Percentiles rank a stretch among this genome's conserved stretches.
Conservation (phyloP, 345 rosid genomes). For the Eucalyptus brandiana region DNA sequence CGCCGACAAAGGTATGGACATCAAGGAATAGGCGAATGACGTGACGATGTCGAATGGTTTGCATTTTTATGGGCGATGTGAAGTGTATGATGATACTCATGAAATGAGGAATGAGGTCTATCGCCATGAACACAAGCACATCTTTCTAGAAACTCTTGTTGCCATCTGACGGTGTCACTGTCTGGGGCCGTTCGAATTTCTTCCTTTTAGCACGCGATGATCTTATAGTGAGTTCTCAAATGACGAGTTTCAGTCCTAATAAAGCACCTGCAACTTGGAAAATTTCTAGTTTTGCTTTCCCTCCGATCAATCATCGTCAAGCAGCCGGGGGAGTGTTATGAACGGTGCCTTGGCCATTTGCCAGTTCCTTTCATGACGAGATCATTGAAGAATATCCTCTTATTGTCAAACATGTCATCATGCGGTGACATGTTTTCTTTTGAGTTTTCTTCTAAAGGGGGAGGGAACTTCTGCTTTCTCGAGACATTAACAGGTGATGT, state of each 20-base stretch:
- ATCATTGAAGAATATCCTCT: not conserved
- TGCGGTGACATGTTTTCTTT: not conserved
- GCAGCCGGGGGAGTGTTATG: not conserved
- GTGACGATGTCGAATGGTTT: not conserved
- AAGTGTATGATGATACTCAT: not conserved
- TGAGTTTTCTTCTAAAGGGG: not conserved
- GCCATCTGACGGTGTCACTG: not conserved
- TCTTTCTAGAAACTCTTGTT: not conserved
- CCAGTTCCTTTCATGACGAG: not conserved
- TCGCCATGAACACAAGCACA: not conserved
- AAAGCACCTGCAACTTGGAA: not conserved
- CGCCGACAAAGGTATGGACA: not conserved
- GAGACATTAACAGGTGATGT: not conserved
- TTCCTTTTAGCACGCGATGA: not conserved
- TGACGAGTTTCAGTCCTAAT: not conserved
- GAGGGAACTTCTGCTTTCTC: not conserved
- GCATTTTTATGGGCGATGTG: not conserved
- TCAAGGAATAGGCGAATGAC: not conserved
- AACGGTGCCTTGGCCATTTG: not conserved
- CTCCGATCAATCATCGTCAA: not conserved
- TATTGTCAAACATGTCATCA: not conserved
- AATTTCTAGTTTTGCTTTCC: not conserved
- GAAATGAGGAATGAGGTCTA: not conserved
- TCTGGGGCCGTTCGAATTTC: not conserved
- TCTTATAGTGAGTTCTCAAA: not conserved